phyloP scores from a whole-genome alignment of 176 grass and related monocot species.

The Zizania latifolia region DNA sequence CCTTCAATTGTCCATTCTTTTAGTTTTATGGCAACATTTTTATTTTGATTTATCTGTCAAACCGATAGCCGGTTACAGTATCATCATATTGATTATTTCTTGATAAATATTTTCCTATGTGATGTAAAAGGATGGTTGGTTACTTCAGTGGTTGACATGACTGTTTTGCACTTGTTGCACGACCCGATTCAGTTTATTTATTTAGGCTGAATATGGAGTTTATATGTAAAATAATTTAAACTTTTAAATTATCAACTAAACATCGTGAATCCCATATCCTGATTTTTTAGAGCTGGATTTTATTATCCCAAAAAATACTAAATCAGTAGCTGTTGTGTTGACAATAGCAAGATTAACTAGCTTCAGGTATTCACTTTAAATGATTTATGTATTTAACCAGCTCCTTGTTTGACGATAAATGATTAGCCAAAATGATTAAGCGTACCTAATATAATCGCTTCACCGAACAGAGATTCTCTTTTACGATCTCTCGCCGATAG shows the following conservation, averaged over 20 bases:
- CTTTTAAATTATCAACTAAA: too few species aligned
- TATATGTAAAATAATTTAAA: too few species aligned
- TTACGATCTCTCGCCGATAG: constrained; percentile 4
- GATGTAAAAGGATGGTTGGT: not conserved
- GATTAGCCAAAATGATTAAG: constrained; percentile 34
- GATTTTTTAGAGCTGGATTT: too few species aligned
- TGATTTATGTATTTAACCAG: constrained; percentile 12
- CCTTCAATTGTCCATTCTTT: too few species aligned
- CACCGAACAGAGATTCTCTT: constrained; percentile 32
- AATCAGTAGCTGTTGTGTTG: too few species aligned
- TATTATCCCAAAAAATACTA: too few species aligned
- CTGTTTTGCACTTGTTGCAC: not conserved
- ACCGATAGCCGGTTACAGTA: not conserved
- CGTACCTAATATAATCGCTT: not conserved
- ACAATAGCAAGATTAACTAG: not conserved
- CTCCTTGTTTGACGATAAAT: constrained; percentile 24
- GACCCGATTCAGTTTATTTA: not conserved
- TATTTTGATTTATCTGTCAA: not conserved
- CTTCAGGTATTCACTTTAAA: constrained; percentile 1
- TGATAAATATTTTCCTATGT: not conserved
- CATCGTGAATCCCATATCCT: too few species aligned
- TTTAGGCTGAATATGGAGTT: too few species aligned
- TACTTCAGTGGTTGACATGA: not conserved
- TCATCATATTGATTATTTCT: not conserved
- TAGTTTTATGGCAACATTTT: too few species aligned